Evolutionary conservation across 148 eudicot species (phyloP).

Genomic region (Nyssa sinensis): DNA sequence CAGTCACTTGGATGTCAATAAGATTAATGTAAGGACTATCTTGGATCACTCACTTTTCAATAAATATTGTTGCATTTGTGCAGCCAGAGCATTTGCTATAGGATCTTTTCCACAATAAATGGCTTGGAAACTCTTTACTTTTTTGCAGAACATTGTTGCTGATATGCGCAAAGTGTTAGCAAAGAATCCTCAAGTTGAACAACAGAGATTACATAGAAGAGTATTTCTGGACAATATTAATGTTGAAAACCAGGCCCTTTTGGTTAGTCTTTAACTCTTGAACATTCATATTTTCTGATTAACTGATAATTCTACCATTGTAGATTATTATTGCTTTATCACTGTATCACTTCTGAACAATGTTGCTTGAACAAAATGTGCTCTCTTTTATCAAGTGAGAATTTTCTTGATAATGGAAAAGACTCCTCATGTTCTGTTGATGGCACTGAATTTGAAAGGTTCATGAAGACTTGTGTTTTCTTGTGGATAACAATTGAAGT

Average conservation of each 20-base stretch:
- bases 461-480: no score
- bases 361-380: background rate
- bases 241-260: constrained; percentile 88
- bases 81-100: constrained; percentile 3
- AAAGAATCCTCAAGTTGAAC: constrained; percentile 95
- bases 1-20: constrained; percentile 80
- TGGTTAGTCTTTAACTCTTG: constrained; percentile 45
- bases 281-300: background rate
- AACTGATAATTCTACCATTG: background rate
- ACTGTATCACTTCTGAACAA: background rate
- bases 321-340: background rate
- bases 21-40: constrained; percentile 64
- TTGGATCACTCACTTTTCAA: background rate
- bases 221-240: constrained; percentile 75
- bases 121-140: background rate
- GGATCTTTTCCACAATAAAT: constrained; percentile 12
- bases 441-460: background rate
- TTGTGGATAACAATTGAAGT: background rate
- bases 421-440: background rate
- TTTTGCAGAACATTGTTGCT: constrained; percentile 80
- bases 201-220: constrained; percentile 90
- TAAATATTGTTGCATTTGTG: constrained; percentile 1
- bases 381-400: background rate
- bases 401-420: background rate
- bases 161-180: constrained; percentile 98